Conservation (phyloP, 306 rosid genomes). For the Corylus avellana region DNA sequence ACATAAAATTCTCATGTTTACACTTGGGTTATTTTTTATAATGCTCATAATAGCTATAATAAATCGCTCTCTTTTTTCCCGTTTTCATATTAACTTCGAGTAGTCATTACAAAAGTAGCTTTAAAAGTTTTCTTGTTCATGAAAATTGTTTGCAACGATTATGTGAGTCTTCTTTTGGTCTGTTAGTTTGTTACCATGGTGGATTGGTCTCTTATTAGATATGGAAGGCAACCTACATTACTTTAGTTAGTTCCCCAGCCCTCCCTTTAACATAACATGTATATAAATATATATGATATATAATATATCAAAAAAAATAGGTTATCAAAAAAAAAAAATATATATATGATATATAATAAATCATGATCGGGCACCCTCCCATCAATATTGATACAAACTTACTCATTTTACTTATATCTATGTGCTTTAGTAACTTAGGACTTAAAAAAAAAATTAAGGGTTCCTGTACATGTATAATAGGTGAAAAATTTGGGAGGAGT, state of each 20-base stretch:
- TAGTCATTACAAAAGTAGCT: not conserved
- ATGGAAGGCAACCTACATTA: not conserved
- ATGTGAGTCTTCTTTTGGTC: not conserved
- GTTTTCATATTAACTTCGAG: not conserved
- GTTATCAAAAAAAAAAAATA: no score
- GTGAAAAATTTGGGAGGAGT: not conserved
- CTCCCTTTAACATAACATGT: not conserved
- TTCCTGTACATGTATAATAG: not conserved
- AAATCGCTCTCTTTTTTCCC: not conserved
- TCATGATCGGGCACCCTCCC: no score
- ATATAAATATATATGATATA: no score
- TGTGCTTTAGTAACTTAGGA: not conserved
- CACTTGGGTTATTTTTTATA: not conserved
- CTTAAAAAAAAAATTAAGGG: not conserved
- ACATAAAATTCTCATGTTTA: not conserved
- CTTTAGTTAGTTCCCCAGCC: not conserved
- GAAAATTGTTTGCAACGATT: not conserved
- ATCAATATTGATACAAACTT: no score
- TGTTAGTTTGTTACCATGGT: not conserved
- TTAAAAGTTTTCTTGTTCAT: not conserved
- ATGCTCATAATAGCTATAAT: not conserved
- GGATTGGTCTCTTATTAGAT: not conserved
- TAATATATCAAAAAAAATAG: no score
- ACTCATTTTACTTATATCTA: not conserved
- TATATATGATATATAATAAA: no score